Base-by-base conservation (phyloP, 257 asterid genomes). In the Jacaranda copaia region DNA sequence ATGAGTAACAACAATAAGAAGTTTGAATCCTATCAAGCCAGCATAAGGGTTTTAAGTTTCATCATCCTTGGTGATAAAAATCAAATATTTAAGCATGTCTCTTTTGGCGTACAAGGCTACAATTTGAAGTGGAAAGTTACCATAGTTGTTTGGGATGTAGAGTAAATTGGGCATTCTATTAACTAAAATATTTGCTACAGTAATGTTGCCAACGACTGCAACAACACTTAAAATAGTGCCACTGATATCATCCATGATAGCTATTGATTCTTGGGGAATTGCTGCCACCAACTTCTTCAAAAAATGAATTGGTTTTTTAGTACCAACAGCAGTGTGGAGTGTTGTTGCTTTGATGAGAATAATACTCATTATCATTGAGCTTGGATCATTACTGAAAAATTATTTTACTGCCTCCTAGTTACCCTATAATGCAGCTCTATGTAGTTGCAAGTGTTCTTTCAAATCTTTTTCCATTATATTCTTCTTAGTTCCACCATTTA, bases 151-250 rank as follows among this genome's bases (percentile, higher is more conserved):
- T 14, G n/a, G 15, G 14, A 8, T 6, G 39, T 73, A 60, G 35
- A 48, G 68, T 48, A 73, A 45, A 45, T 12, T 0, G 1, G 70
- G 78, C 43, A 16, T 59, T 60, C 70, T 59, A 5, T 45, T 15
- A 0, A 73, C 70, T 8, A 73, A 35, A 43, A 73, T 32, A 25
- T 15, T 25, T 16, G 78, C 70, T 13, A 59, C 59, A 32, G 8
- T 49, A 19, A 0, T 45, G 70, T 73, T 73, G 36, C 69, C 77
- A 0, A 20, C 58, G 3, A 1, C 3, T 43, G 77, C 77, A 45
- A 59, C 70, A 25, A 4, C 0, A 10, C n/a, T 35, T 12, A 73
- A 16, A 20, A 61, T 70, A 13, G 78, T 73, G n/a, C 48, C 70
- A 18, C 1, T 5, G 2, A 1, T 4, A 43, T 5, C 15, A 20